Percentiles rank a stretch among this genome's conserved stretches.
These are phyloP conservation scores for Boletales sp. DNA, from an alignment of 768 basidiomycete species.

Conservation along the genomic window DNA sequence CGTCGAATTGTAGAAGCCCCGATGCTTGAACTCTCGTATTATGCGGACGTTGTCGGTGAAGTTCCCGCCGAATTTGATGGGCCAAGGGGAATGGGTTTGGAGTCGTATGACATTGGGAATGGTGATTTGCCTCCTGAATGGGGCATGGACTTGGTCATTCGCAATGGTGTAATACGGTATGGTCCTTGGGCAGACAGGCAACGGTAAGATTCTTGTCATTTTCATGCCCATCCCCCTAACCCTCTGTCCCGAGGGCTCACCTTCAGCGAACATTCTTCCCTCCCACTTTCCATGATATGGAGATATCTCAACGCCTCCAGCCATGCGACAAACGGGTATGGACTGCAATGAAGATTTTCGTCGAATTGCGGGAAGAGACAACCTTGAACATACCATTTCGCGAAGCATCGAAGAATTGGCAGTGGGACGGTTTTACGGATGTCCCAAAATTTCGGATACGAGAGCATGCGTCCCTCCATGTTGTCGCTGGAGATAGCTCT, in stretches of 20 bases:
- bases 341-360: conserved; percentile 74
- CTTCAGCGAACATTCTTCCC: conserved; percentile 86
- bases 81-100: conserved; percentile 32
- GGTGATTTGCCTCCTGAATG: conserved; percentile 88
- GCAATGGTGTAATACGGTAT: conserved; percentile 73
- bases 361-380: conserved; percentile 77
- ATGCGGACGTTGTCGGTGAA: conserved; percentile 77
- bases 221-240: background rate
- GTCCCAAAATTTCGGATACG: conserved; percentile 51
- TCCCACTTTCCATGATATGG: conserved; percentile 61
- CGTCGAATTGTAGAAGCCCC: conserved; percentile 78
- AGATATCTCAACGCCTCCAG: conserved; percentile 52
- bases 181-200: conserved; percentile 98
- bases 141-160: conserved; percentile 84
- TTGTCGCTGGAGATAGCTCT: conserved; percentile 76
- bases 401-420: conserved; percentile 96
- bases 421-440: conserved; percentile 69
- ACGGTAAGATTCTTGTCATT: conserved; percentile 43
- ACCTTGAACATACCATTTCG: conserved; percentile 84
- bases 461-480: conserved; percentile 68
- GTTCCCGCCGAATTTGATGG: conserved; percentile 46
- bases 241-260: conserved; percentile 46
- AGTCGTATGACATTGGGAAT: conserved; percentile 74
- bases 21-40: conserved; percentile 78
- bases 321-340: conserved; percentile 82